Evolutionary conservation across 441 rosid genomes (phyloP), one percentile per base, ranked within the genome.

Genomic region (Euphorbia corollata): DNA sequence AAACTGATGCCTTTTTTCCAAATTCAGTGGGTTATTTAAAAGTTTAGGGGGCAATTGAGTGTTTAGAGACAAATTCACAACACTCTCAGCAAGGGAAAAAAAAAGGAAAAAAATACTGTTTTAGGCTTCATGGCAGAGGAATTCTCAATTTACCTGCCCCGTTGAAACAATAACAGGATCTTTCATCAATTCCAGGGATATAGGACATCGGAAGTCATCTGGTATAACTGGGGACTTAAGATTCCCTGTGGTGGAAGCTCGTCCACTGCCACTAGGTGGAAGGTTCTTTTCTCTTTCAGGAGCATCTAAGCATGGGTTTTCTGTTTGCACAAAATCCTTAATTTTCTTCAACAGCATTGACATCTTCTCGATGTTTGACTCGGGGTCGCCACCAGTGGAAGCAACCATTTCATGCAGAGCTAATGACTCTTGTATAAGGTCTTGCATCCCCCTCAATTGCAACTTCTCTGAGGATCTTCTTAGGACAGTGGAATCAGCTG

Each of bases 151-250:
- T 85, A 93, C 97, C 92, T 93, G 94, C 65, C 98, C 97, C 41
- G 96, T 87, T 39, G 98, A 90, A 69, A 93, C 98, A 80, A 93
- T 93, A 63, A 90, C 96, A 58, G 97, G 98, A 84, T 93, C 98
- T 74, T 82, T 87, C 95, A 93, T 93, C 82, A 93, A 77, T 75
- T 93, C 97, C 75, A 93, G 76, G 11, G 97, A 90, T 69, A 92
- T 92, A 13, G 98, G 98, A 74, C 98, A 92, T 43, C 92, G 97
- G 79, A 90, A 92, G 80, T 90, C 98, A 64, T 88, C 91, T 7
- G 98, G 97, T 71, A 92, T 81, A 70, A 84, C 86, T 0, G 87
- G 89, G 22, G 79, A 69, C 72, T 84, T 87, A 77, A 75, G 90
- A 80, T 76, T 88, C 53, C 75, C 84, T 41, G 81, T 85, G 2